Conservation (phyloP, 805 yeast species). For the Sungouiozyma intestinalis region DNA sequence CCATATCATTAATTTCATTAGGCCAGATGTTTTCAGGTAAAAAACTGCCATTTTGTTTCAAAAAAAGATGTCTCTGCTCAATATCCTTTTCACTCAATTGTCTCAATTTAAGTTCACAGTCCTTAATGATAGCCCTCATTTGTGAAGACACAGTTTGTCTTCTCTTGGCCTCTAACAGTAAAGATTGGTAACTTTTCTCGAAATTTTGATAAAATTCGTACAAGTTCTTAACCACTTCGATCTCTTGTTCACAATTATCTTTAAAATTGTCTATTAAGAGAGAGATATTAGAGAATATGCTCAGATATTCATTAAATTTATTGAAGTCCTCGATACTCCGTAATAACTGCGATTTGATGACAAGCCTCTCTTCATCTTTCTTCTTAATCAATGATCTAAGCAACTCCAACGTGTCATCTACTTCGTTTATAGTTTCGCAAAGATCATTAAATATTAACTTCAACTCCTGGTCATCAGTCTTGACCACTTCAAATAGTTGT, state of each 20-base stretch:
- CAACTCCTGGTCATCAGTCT: constrained; percentile 45
- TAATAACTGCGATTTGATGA: constrained; percentile 10
- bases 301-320: constrained; percentile 23
- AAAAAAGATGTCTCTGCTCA: constrained; percentile 33
- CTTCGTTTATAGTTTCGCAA: constrained; percentile 29
- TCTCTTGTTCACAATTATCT: constrained; percentile 19
- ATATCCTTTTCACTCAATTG: constrained; percentile 36
- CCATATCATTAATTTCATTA: constrained; percentile 29
- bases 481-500: constrained; percentile 38
- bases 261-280: constrained; percentile 28
- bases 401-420: constrained; percentile 13
- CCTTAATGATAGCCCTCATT: constrained; percentile 32
- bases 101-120: constrained; percentile 33
- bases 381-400: constrained; percentile 26
- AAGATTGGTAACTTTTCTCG: constrained; percentile 39
- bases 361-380: constrained; percentile 15
- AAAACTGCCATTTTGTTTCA: constrained; percentile 40
- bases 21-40: constrained; percentile 49
- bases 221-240: constrained; percentile 27
- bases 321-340: constrained; percentile 16
- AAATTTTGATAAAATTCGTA: constrained; percentile 43
- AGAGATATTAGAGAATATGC: constrained; percentile 23
- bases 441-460: constrained; percentile 45
- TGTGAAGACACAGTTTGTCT: constrained; percentile 34
- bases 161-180: constrained; percentile 44